Evolutionary conservation across 805 yeast species (phyloP).

Genomic region (Saccharomycopsis sp.): DNA sequence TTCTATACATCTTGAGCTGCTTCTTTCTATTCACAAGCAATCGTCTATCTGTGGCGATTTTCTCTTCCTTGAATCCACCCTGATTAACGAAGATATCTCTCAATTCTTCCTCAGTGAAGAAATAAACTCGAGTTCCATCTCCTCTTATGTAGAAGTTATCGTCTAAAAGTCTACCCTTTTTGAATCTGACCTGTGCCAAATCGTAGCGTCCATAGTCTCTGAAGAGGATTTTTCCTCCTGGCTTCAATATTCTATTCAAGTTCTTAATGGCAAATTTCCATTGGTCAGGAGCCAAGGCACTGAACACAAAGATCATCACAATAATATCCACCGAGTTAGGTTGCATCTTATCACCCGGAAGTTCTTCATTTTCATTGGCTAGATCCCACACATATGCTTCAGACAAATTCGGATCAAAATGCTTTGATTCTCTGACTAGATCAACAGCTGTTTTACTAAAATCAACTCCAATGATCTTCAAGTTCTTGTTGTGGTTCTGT

Average conservation of each 20-base stretch:
- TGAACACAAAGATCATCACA: constrained; percentile 91
- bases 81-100: constrained; percentile 59
- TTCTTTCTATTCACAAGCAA: constrained; percentile 87
- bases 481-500: constrained; percentile 73
- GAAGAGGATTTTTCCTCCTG: constrained; percentile 85
- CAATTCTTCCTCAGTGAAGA: constrained; percentile 91
- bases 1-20: constrained; percentile 89
- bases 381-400: constrained; percentile 94
- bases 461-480: constrained; percentile 79
- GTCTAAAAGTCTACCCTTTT: constrained; percentile 76
- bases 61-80: constrained; percentile 52
- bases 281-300: constrained; percentile 86
- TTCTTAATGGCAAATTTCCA: constrained; percentile 80
- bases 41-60: constrained; percentile 85
- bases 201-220: constrained; percentile 96
- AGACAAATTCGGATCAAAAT: constrained; percentile 52
- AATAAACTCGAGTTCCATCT: constrained; percentile 96
- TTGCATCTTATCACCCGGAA: constrained; percentile 77
- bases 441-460: constrained; percentile 87
- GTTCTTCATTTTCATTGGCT: constrained; percentile 59
- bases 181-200: constrained; percentile 89
- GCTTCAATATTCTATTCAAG: constrained; percentile 67
- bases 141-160: constrained; percentile 96
- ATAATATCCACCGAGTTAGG: constrained; percentile 81
- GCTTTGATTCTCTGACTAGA: constrained; percentile 59